Percentiles rank a stretch among this genome's conserved stretches.
These are phyloP conservation scores for Acanthochlamys bracteata DNA, from an alignment of 106 monocot genomes.

Conservation along the genomic window DNA sequence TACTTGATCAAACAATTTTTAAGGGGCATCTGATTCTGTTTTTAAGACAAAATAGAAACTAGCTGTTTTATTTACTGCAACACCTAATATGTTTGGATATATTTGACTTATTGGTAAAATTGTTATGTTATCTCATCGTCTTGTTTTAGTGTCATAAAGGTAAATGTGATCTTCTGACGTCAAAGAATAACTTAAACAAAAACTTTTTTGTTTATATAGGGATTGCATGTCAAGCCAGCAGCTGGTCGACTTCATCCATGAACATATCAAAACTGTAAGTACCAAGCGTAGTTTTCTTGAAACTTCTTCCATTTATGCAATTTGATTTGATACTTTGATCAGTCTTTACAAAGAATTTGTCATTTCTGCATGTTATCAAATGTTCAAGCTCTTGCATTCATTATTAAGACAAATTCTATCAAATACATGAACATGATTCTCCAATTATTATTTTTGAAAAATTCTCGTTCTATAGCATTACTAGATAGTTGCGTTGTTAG, in stretches of 20 bases:
- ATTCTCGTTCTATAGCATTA: too few relatives aligned
- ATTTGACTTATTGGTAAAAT: too few relatives aligned
- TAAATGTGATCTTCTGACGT: background rate
- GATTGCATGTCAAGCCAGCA: slow-evolving; percentile 88
- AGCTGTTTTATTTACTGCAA: too few relatives aligned
- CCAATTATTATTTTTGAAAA: too few relatives aligned
- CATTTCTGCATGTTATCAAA: background rate
- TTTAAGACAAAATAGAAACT: too few relatives aligned
- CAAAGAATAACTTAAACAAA: background rate
- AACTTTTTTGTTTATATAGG: slow-evolving; percentile 12
- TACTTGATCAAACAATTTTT: too few relatives aligned
- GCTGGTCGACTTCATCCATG: slow-evolving; percentile 81
- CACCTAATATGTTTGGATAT: too few relatives aligned
- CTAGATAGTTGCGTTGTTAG: background rate
- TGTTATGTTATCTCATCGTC: too few relatives aligned
- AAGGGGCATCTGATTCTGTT: too few relatives aligned
- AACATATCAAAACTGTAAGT: slow-evolving; percentile 48
- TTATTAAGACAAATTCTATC: background rate
- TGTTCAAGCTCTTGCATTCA: background rate
- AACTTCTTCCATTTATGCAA: background rate
- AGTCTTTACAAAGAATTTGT: background rate
- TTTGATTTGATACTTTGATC: background rate
- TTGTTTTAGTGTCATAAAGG: background rate
- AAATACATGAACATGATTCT: too few relatives aligned
- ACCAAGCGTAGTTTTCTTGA: background rate